Conservation (phyloP, 2,329 filamentous ascomycete species). For the Diaporthe aspalathi region DNA sequence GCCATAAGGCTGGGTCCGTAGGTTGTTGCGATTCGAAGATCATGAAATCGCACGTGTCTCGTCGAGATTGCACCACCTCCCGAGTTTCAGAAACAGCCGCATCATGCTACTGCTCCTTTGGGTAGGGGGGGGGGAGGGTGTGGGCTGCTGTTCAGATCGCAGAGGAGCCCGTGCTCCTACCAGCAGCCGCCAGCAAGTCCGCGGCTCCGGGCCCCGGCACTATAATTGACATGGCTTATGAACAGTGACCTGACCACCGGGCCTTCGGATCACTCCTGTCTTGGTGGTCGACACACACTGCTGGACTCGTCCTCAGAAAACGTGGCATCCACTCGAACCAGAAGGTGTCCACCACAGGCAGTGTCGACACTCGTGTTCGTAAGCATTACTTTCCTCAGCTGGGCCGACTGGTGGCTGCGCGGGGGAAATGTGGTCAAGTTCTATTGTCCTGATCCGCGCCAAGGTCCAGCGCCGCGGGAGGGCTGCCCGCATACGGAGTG, state of each 20-base stretch:
- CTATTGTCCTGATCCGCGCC: constrained; percentile 19
- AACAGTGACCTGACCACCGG: constrained; percentile 11
- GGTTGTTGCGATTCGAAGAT: constrained; percentile 29
- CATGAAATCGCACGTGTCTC: constrained; percentile 33
- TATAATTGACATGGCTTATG: constrained; percentile 27
- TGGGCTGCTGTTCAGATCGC: background rate
- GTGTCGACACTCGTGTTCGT: constrained; percentile 13
- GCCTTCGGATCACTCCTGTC: constrained; percentile 30
- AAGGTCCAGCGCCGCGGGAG: constrained; percentile 16
- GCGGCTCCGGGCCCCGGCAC: constrained; percentile 26
- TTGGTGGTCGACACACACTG: constrained; percentile 21
- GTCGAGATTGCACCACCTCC: constrained; percentile 26
- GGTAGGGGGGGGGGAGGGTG: too few relatives aligned
- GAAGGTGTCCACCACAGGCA: background rate
- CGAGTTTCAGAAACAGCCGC: constrained; percentile 11
- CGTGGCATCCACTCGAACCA: constrained; percentile 4
- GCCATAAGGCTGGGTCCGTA: constrained; percentile 13
- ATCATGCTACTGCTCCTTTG: constrained; percentile 14
- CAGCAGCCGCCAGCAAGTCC: constrained; percentile 21
- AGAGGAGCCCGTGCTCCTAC: constrained; percentile 27
- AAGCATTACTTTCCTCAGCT: constrained; percentile 2
- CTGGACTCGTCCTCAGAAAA: constrained; percentile 11
- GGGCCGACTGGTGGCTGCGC: constrained; percentile 10
- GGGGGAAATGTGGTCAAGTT: constrained; percentile 17
- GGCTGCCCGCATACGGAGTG: background rate